Evolutionary conservation across 805 yeast species (phyloP).

Genomic region (Cyberlindnera samutprakarnensis): DNA sequence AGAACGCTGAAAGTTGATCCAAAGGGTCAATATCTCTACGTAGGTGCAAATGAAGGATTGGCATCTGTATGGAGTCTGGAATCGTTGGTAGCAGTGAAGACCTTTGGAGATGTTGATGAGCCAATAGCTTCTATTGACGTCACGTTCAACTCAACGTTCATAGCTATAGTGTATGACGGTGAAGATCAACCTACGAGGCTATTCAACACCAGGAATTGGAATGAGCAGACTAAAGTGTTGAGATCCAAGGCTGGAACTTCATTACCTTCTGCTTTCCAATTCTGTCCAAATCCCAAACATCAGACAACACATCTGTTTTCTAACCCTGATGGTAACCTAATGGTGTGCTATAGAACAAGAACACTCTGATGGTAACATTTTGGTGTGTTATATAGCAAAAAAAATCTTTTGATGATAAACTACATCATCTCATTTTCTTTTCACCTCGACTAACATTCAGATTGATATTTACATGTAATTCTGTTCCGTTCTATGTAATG

Average conservation of each 20-base stretch:
- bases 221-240: constrained; percentile 14
- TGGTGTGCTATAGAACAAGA: no score
- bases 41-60: constrained; percentile 53
- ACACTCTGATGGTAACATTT: no score
- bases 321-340: constrained; percentile 18
- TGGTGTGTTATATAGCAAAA: no score
- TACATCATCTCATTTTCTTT: no score
- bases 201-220: constrained; percentile 25
- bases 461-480: constrained; percentile 7
- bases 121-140: constrained; percentile 33
- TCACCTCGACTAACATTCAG: no score
- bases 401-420: no score
- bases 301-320: constrained; percentile 18
- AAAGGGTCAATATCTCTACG: constrained; percentile 37
- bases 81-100: constrained; percentile 30
- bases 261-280: constrained; percentile 22
- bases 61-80: constrained; percentile 41
- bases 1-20: constrained; percentile 33
- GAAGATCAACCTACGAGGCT: constrained; percentile 34
- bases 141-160: constrained; percentile 37
- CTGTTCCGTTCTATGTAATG: not conserved
- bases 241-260: constrained; percentile 13
- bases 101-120: constrained; percentile 33
- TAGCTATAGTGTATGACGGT: constrained; percentile 38
- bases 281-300: constrained; percentile 27